These are phyloP conservation scores for Rhinocladiella mackenziei DNA, from an alignment of 2,329 filamentous ascomycete species.

Conservation along the genomic window DNA sequence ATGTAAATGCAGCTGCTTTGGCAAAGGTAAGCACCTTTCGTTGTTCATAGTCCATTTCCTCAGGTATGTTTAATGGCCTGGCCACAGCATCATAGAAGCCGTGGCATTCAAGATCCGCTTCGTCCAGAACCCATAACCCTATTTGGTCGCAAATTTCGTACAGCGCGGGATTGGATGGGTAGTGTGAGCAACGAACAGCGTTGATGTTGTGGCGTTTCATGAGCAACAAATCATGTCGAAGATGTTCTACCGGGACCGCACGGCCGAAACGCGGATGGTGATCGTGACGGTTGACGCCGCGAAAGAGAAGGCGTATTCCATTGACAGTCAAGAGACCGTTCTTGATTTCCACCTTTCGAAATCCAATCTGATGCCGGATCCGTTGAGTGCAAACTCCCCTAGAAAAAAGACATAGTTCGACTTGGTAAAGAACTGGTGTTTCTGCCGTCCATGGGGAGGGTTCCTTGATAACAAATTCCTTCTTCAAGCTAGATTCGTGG, in stretches of 20 bases:
- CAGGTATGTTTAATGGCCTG: too few relatives aligned
- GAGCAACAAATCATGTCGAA: slow-evolving; percentile 58
- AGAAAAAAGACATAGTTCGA: slow-evolving; percentile 1
- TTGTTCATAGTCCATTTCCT: too few relatives aligned
- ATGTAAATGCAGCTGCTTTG: slow-evolving; percentile 31
- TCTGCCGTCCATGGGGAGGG: slow-evolving; percentile 67
- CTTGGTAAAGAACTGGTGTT: slow-evolving; percentile 34
- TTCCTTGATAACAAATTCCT: too few relatives aligned
- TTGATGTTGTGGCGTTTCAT: slow-evolving; percentile 73
- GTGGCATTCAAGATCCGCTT: slow-evolving; percentile 39
- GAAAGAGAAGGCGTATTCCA: slow-evolving; percentile 57
- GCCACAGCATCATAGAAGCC: slow-evolving; percentile 31
- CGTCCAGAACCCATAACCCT: slow-evolving; percentile 38
- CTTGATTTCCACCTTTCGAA: slow-evolving; percentile 60
- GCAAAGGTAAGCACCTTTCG: slow-evolving; percentile 13
- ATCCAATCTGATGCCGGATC: slow-evolving; percentile 56
- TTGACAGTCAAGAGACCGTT: slow-evolving; percentile 51
- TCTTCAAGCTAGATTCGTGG: slow-evolving; percentile 38
- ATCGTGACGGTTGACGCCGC: slow-evolving; percentile 66
- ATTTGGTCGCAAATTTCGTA: slow-evolving; percentile 36
- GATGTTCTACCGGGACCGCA: slow-evolving; percentile 59
- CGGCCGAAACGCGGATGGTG: slow-evolving; percentile 63
- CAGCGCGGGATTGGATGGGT: slow-evolving; percentile 51
- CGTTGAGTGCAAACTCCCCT: slow-evolving; percentile 1
- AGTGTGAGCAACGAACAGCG: slow-evolving; percentile 64